These are phyloP conservation scores for Phaffia australis DNA, from an alignment of 768 basidiomycete genomes.

Conservation along the genomic window DNA sequence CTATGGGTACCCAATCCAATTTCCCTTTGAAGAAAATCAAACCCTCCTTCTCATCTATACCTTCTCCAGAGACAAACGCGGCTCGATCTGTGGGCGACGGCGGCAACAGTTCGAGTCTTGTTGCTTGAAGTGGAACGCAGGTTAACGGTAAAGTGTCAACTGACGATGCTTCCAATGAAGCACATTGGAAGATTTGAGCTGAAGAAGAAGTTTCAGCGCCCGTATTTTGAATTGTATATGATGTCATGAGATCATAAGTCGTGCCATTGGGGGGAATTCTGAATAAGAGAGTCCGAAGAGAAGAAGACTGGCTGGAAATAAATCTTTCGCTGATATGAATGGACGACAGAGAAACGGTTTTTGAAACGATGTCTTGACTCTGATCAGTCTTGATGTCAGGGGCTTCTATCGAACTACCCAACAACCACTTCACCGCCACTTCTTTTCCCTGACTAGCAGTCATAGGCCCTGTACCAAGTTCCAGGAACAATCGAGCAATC, in stretches of 20 bases:
- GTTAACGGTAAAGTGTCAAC: background rate
- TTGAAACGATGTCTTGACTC: conserved; percentile 23
- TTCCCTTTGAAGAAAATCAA: conserved; percentile 3
- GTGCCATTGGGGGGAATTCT: too few relatives aligned
- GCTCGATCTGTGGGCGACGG: conserved; percentile 3
- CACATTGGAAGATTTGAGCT: conserved; percentile 1
- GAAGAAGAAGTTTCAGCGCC: background rate
- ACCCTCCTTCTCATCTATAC: conserved; percentile 14
- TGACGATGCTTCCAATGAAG: background rate
- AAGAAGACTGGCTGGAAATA: too few relatives aligned
- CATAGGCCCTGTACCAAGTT: conserved; percentile 34
- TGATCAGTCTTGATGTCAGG: conserved; percentile 35
- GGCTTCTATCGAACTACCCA: conserved; percentile 43
- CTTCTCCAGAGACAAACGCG: background rate
- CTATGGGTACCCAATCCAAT: background rate
- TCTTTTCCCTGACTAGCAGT: conserved; percentile 36
- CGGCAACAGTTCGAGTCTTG: conserved; percentile 3
- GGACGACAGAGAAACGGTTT: too few relatives aligned
- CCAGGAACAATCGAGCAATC: conserved; percentile 66
- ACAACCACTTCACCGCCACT: conserved; percentile 50
- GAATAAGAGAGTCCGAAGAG: conserved; percentile 29
- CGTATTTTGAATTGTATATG: background rate
- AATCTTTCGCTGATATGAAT: too few relatives aligned
- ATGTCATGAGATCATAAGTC: conserved; percentile 3
- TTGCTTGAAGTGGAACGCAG: background rate